Conservation (phyloP, 352 stramenopile genomes). For the Pythium rhizo-oryzae region DNA sequence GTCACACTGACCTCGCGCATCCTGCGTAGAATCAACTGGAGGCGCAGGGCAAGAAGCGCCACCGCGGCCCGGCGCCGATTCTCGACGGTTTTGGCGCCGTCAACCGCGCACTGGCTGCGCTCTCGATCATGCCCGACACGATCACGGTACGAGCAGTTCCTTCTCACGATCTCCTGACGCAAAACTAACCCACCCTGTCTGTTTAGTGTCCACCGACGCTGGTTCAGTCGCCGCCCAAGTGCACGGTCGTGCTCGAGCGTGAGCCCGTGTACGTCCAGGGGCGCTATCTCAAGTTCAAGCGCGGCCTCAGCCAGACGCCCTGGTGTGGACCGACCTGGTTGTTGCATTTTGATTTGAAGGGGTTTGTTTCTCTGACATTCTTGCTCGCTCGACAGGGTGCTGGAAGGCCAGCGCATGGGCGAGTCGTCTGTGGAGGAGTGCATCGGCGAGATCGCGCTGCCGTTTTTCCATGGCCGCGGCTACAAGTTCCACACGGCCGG, state of each 20-base stretch:
- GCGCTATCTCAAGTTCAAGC: constrained; percentile 91
- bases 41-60: constrained; percentile 57
- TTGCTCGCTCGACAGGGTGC: constrained; percentile 35
- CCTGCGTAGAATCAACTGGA: constrained; percentile 59
- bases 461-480: constrained; percentile 60
- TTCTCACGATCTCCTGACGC: too few species aligned
- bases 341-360: too few species aligned
- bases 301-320: constrained; percentile 89
- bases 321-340: constrained; percentile 43
- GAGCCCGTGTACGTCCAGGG: constrained; percentile 89
- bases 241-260: constrained; percentile 56
- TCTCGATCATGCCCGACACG: constrained; percentile 50
- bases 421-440: constrained; percentile 90
- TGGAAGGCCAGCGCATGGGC: constrained; percentile 85
- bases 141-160: constrained; percentile 35
- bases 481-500: constrained; percentile 97
- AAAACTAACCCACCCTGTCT: too few species aligned
- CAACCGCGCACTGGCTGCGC: constrained; percentile 53
- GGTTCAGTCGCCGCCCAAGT: constrained; percentile 43
- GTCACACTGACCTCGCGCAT: background rate
- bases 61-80: constrained; percentile 56
- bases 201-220: constrained; percentile 47
- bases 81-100: constrained; percentile 84
- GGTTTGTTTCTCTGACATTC: background rate
- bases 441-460: constrained; percentile 74